phyloP scores from a whole-genome alignment of 2,329 filamentous ascomycete genomes.

The Hypoxylon sp. region DNA sequence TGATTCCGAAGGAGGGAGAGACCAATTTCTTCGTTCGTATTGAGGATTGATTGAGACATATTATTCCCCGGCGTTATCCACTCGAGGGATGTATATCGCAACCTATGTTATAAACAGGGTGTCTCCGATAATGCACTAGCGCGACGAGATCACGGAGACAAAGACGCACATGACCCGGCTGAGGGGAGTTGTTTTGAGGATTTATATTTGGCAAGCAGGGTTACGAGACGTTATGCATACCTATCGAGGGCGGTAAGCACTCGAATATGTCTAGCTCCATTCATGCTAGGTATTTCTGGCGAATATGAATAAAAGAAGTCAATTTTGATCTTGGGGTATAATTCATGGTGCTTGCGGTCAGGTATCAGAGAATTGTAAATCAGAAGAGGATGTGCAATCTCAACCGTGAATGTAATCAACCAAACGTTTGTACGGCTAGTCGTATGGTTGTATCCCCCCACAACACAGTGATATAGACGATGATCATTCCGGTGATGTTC shows the following conservation, averaged over 20 bases:
- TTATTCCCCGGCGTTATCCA: neutral
- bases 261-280: no score
- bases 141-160: no score
- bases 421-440: neutral
- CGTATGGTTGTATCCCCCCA: neutral
- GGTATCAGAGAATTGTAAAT: neutral
- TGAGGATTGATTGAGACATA: conserved; percentile 27
- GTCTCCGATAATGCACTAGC: no score
- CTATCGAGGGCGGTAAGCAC: no score
- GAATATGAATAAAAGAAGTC: neutral
- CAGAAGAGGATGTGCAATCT: neutral
- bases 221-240: no score
- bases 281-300: no score
- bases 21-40: conserved; percentile 49
- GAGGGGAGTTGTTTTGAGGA: no score
- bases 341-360: neutral
- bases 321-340: neutral
- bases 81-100: neutral
- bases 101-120: neutral
- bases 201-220: no score
- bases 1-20: conserved; percentile 47
- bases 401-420: neutral
- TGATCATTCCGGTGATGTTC: neutral
- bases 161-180: no score
- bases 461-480: neutral